phyloP scores from a whole-genome alignment of 495 filamentous ascomycete species.

The Massariosphaeria phaeospora region DNA sequence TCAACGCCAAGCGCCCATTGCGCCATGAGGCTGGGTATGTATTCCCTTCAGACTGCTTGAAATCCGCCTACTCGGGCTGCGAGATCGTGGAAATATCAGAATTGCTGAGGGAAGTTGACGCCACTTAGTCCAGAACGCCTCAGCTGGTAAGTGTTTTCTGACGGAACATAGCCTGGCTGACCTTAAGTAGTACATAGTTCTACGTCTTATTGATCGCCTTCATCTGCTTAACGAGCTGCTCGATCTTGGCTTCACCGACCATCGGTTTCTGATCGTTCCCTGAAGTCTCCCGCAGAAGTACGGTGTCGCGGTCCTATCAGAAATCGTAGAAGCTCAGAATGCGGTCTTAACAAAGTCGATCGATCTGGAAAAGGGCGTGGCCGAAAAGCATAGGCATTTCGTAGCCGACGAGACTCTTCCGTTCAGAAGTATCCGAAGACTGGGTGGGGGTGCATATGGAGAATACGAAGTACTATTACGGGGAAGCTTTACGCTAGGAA shows the following conservation, averaged over 20 bases:
- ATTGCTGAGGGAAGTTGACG: too few relatives aligned
- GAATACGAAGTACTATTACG: slow-evolving; percentile 16
- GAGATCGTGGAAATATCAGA: too few relatives aligned
- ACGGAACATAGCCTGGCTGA: too few relatives aligned
- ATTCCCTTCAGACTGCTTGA: too few relatives aligned
- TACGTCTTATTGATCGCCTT: slow-evolving; percentile 16
- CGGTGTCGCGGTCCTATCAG: background rate
- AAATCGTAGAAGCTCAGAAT: slow-evolving; percentile 6
- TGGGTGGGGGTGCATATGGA: slow-evolving; percentile 20
- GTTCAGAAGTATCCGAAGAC: slow-evolving; percentile 1
- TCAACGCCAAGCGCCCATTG: too few relatives aligned
- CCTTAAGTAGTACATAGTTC: slow-evolving; percentile 25
- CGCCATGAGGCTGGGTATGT: too few relatives aligned
- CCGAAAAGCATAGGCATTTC: slow-evolving; percentile 16
- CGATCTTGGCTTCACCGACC: slow-evolving; percentile 18
- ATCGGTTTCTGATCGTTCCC: slow-evolving; percentile 17
- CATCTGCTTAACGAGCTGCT: slow-evolving; percentile 15
- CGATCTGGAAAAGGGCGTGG: slow-evolving; percentile 24
- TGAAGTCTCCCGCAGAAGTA: slow-evolving; percentile 1
- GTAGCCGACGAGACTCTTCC: slow-evolving; percentile 10
- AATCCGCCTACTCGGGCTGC: too few relatives aligned
- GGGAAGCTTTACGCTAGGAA: slow-evolving; percentile 25
- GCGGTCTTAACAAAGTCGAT: slow-evolving; percentile 23
- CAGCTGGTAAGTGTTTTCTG: too few relatives aligned
- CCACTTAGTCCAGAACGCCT: too few relatives aligned